Percentiles rank a stretch among this genome's conserved stretches.
These are phyloP conservation scores for Phycomyces nitens DNA, from an alignment of 192 early-diverging fungal genomes.

Conservation along the genomic window DNA sequence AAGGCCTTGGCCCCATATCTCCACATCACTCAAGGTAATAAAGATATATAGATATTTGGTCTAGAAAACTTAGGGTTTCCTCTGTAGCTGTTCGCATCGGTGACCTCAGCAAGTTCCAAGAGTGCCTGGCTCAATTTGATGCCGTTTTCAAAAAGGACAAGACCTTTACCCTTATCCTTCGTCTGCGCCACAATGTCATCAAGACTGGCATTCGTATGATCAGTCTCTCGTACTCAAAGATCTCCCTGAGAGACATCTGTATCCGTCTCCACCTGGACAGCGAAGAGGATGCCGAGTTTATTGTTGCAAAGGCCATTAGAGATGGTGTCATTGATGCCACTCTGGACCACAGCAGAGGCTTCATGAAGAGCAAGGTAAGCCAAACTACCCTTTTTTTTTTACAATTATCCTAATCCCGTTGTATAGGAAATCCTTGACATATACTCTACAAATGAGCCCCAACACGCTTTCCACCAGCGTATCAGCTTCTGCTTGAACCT, in stretches of 20 bases:
- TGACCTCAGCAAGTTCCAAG: constrained; percentile 92
- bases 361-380: constrained; percentile 78
- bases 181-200: constrained; percentile 99
- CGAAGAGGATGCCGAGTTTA: constrained; percentile 98
- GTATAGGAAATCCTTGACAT: constrained; percentile 83
- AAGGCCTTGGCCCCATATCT: constrained; percentile 91
- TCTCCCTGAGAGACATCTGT: constrained; percentile 94
- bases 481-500: constrained; percentile 94
- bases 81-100: constrained; percentile 95
- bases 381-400: neutral
- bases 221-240: constrained; percentile 91
- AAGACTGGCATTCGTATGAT: constrained; percentile 98
- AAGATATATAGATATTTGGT: no score
- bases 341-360: constrained; percentile 91
- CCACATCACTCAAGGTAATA: constrained; percentile 81
- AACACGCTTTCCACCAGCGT: constrained; percentile 90
- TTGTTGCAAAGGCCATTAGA: constrained; percentile 97
- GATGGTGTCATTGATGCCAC: constrained; percentile 99
- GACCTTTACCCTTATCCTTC: constrained; percentile 85
- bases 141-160: constrained; percentile 83
- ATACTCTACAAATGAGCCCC: constrained; percentile 96
- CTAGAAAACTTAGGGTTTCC: no score
- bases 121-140: constrained; percentile 70
- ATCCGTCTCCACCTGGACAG: constrained; percentile 94
- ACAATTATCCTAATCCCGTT: no score